Evolutionary conservation across 495 filamentous ascomycete genomes (phyloP).

Genomic region (Daldinia bambusicola): DNA sequence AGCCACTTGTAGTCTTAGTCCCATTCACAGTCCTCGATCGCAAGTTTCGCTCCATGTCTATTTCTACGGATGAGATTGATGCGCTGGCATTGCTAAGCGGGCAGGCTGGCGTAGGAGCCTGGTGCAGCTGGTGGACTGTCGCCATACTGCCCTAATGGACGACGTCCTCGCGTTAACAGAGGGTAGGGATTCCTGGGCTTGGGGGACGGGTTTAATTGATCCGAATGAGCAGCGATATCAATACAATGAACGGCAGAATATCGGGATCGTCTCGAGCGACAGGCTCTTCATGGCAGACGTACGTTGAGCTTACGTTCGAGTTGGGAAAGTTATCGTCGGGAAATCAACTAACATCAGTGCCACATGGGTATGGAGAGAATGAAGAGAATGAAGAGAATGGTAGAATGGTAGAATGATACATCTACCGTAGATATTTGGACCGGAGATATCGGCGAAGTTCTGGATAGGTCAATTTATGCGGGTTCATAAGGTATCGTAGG

Average conservation of each 20-base stretch:
- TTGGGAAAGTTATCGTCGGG: constrained; percentile 22
- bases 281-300: constrained; percentile 39
- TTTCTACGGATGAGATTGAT: constrained; percentile 40
- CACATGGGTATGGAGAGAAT: no score
- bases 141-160: constrained; percentile 44
- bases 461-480: constrained; percentile 16
- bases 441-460: constrained; percentile 4
- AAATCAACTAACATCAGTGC: constrained; percentile 11
- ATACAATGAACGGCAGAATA: constrained; percentile 20
- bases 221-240: constrained; percentile 16
- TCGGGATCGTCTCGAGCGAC: constrained; percentile 26
- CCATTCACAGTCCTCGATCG: constrained; percentile 43
- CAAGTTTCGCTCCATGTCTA: constrained; percentile 42
- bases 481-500: constrained; percentile 13
- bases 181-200: constrained; percentile 11
- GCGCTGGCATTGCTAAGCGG: constrained; percentile 48
- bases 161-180: constrained; percentile 15
- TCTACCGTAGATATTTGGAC: background rate
- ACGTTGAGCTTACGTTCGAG: constrained; percentile 11
- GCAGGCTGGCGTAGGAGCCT: constrained; percentile 48
- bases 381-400: no score
- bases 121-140: constrained; percentile 53
- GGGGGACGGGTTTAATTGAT: constrained; percentile 1
- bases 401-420: constrained; percentile 7
- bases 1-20: constrained; percentile 48